A percentile compares a stretch with the other conserved stretches of the same genome.
Conservation (phyloP, 2,329 filamentous ascomycete genomes). For the Monosporascus sp. region DNA sequence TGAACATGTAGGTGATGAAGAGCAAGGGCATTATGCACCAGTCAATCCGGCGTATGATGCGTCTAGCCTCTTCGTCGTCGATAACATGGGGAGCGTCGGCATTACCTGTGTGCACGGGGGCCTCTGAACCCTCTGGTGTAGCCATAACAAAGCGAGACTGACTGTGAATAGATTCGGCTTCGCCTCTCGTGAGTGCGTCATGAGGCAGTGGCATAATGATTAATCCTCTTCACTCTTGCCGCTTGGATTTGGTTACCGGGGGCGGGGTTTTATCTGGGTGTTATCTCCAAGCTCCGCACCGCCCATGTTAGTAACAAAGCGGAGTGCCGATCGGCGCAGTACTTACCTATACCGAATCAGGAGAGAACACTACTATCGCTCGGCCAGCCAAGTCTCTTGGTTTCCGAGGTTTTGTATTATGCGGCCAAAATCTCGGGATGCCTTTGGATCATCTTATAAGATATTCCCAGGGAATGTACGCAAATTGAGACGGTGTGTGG, state of each 20-base stretch:
- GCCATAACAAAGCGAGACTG: background rate
- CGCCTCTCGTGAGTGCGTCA: background rate
- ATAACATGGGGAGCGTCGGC: background rate
- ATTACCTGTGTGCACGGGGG: no score
- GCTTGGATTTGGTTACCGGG: background rate
- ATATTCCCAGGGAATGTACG: no score
- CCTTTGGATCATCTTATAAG: no score
- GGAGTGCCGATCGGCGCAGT: background rate
- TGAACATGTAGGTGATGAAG: slow-evolving; percentile 53
- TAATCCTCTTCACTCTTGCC: background rate
- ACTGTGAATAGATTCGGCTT: background rate
- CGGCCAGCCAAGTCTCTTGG: background rate
- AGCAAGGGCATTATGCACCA: slow-evolving; percentile 48
- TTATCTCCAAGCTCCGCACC: background rate
- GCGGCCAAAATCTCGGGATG: no score
- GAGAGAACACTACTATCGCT: background rate
- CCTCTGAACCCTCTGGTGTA: background rate
- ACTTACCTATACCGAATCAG: background rate
- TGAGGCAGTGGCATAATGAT: background rate
- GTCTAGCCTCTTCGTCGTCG: slow-evolving; percentile 13
- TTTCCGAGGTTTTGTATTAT: no score
- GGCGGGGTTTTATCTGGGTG: background rate
- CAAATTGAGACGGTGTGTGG: no score
- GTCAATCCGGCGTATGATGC: slow-evolving; percentile 52
- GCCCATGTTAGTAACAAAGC: background rate